phyloP scores from a whole-genome alignment of 148 eudicot genomes.

The Nepenthes gracilis region DNA sequence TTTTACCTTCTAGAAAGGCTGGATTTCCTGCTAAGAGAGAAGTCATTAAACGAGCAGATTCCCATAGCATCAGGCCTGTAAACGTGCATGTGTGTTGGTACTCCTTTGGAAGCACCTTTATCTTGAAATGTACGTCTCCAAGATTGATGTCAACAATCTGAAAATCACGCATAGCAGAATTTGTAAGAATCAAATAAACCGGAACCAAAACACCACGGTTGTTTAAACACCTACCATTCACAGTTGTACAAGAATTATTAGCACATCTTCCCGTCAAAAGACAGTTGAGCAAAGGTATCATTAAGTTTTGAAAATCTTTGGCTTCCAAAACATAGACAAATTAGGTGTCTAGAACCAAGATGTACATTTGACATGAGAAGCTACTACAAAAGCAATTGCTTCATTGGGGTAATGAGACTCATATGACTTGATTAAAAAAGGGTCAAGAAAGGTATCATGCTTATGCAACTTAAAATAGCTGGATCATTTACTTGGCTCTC shows the following conservation, averaged over 20 bases:
- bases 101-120: constrained; percentile 65
- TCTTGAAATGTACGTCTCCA: constrained; percentile 40
- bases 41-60: constrained; percentile 85
- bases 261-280: not conserved
- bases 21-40: constrained; percentile 59
- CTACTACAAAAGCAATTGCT: no score
- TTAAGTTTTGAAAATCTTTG: no score
- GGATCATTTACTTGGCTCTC: no score
- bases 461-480: no score
- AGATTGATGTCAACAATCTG: constrained; percentile 47
- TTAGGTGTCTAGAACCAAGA: no score
- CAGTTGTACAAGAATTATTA: no score
- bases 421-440: no score
- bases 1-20: constrained; percentile 49
- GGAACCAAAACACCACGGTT: not conserved
- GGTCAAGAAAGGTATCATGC: not conserved
- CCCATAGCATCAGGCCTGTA: constrained; percentile 96
- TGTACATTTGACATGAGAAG: no score
- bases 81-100: constrained; percentile 91
- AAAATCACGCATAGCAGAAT: not conserved
- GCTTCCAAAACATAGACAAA: no score
- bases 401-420: no score
- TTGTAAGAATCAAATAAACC: not conserved
- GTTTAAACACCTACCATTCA: no score
- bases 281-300: not conserved